Conservation (phyloP, 768 basidiomycete species). For the Mrakia frigida region DNA sequence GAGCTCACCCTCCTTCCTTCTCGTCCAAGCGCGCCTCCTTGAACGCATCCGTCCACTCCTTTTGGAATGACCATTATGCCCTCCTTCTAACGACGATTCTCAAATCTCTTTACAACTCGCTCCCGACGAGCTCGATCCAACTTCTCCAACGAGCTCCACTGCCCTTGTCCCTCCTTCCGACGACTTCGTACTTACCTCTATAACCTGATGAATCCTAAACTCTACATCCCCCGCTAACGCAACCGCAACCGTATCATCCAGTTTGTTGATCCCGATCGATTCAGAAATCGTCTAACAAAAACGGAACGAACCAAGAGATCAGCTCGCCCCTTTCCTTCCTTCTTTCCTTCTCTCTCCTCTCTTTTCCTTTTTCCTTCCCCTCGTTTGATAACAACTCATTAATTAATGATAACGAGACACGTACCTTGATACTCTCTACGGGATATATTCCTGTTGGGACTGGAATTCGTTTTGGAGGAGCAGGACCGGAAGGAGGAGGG, state of each 20-base stretch:
- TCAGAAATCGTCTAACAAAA: conserved; percentile 77
- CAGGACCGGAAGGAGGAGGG: not conserved
- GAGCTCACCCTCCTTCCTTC: not conserved
- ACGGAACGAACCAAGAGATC: not conserved
- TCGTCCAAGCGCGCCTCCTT: not conserved
- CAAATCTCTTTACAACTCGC: too few relatives aligned
- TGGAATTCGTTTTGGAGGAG: not conserved
- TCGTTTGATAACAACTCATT: too few relatives aligned
- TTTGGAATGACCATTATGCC: too few relatives aligned
- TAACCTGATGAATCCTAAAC: conserved; percentile 88
- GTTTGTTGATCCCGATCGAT: conserved; percentile 64
- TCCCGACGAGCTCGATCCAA: too few relatives aligned
- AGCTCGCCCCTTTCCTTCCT: not conserved
- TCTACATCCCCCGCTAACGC: conserved; percentile 93
- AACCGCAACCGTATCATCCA: conserved; percentile 73
- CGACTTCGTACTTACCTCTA: conserved; percentile 68
- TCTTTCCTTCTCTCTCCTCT: not conserved
- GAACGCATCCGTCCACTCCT: not conserved
- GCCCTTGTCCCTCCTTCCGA: too few relatives aligned
- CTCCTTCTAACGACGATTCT: too few relatives aligned
- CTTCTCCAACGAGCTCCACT: too few relatives aligned
- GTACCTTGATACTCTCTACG: conserved; percentile 7
- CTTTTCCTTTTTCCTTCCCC: too few relatives aligned
- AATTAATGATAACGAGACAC: too few relatives aligned
- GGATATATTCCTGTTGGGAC: conserved; percentile 22